Evolutionary conservation across 257 asterid genomes (phyloP).

Genomic region (Primulina huaijiensis): DNA sequence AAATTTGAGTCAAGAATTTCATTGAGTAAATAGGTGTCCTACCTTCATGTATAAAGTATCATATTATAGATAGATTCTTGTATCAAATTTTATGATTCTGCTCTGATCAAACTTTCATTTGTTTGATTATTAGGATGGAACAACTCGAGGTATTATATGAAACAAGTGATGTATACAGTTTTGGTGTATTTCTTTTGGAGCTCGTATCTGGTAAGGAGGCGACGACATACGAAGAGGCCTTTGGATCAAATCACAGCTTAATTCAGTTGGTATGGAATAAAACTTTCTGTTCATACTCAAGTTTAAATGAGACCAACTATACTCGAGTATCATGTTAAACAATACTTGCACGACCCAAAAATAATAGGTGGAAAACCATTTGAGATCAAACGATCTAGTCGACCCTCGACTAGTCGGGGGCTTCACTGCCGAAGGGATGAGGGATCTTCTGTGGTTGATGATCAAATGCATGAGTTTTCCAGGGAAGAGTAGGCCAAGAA

Average conservation of each 20-base stretch:
- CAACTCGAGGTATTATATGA: constrained; percentile 28
- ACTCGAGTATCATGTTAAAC: background rate
- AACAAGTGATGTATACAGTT: constrained; percentile 62
- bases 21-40: too few species aligned
- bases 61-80: background rate
- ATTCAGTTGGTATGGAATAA: constrained; percentile 54
- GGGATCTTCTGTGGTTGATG: constrained; percentile 46
- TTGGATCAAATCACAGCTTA: constrained; percentile 39
- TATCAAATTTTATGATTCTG: background rate
- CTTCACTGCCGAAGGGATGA: constrained; percentile 65
- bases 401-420: constrained; percentile 51
- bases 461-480: constrained; percentile 53
- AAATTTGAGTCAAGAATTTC: too few species aligned
- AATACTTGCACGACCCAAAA: too few species aligned
- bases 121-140: constrained; percentile 36
- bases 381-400: constrained; percentile 35
- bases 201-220: constrained; percentile 61
- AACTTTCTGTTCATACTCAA: background rate
- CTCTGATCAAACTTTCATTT: constrained; percentile 5
- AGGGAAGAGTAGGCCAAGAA: constrained; percentile 44
- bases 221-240: constrained; percentile 34
- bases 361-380: constrained; percentile 40
- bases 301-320: background rate
- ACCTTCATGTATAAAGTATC: too few species aligned
- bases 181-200: constrained; percentile 67